Evolutionary conservation across 1,139 yeast species (phyloP), one percentile per base, ranked within the genome.

Genomic region (Lodderomyces orthopsilosis): DNA sequence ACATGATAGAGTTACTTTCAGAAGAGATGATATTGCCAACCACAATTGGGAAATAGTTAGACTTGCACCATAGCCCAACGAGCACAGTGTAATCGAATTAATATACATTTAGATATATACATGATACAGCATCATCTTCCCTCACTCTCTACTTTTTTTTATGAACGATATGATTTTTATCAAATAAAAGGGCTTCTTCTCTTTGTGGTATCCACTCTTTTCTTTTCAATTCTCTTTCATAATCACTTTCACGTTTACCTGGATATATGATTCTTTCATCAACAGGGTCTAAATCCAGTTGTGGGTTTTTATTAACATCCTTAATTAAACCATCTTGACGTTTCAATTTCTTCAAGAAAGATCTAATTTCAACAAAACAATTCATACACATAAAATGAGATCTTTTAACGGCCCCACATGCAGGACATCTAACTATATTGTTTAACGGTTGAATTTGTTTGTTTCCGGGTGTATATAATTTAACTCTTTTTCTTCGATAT

Each of bases 351-450:
- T 72, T 73, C 84, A 96, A 86, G 43, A 86, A 74, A 43, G 76
- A 69, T 60, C 80, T 83, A 56, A 91, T 85, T 61, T 89, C 93
- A 34, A 77, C 81, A 49, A 89, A 91, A 66, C 98, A 91, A 59
- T 86, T 79, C 95, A 89, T 89, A 66, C 98, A 91, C 62, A 91
- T 75, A 45, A 90, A 82, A 63, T 91, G 96, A 2, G 94, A 82
- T 58, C 97, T 76, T 66, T 91, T 91, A 54, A 81, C 85, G 51
- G 87, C 86, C 36, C 98, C 98, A 68, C 98, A 93, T 1, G 96
- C 85, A 4, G 98, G 96, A 63, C 98, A 93, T 61, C 95, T 79
- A 51, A 85, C 88, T 55, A 93, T 69, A 60, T 87, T 85, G 46
- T 83, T 78, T 52, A 87, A 73, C 43, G 83, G 83, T 61, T 88